Conservation (phyloP, 192 early-diverging fungal species). For the Entomortierella chlamydospora region DNA sequence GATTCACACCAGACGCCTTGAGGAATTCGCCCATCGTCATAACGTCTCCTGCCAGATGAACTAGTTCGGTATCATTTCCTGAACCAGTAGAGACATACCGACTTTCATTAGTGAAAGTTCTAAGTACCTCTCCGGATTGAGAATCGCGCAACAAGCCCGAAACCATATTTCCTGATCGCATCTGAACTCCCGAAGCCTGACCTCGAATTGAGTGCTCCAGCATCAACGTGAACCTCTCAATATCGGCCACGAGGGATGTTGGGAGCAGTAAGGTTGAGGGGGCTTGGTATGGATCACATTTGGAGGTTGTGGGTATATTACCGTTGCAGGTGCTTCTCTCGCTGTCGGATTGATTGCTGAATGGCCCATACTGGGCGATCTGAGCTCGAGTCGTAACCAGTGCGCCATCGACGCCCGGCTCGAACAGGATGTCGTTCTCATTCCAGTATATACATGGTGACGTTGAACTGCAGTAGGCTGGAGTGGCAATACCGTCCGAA, state of each 20-base stretch:
- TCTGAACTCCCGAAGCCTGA: slow-evolving; percentile 43
- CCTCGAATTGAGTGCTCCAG: slow-evolving; percentile 58
- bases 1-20: slow-evolving; percentile 39
- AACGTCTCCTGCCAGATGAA: slow-evolving; percentile 48
- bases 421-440: slow-evolving; percentile 45
- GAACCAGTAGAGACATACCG: not conserved
- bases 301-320: slow-evolving; percentile 22
- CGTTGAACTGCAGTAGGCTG: slow-evolving; percentile 19
- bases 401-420: slow-evolving; percentile 40
- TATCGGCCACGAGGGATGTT: slow-evolving; percentile 51
- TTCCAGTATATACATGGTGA: slow-evolving; percentile 38
- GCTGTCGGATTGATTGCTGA: slow-evolving; percentile 15
- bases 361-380: slow-evolving; percentile 37
- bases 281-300: slow-evolving; percentile 27
- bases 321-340: slow-evolving; percentile 2
- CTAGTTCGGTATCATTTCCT: not conserved
- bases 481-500: slow-evolving; percentile 14
- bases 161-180: slow-evolving; percentile 56
- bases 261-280: slow-evolving; percentile 7
- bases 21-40: slow-evolving; percentile 52
- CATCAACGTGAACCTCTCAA: slow-evolving; percentile 57
- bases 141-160: slow-evolving; percentile 35
- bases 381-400: slow-evolving; percentile 50
- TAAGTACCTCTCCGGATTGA: slow-evolving; percentile 21
- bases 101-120: slow-evolving; percentile 31